Evolutionary conservation across 306 rosid species (phyloP), one percentile per base, ranked within the genome.

Genomic region (Trifolium repens): DNA sequence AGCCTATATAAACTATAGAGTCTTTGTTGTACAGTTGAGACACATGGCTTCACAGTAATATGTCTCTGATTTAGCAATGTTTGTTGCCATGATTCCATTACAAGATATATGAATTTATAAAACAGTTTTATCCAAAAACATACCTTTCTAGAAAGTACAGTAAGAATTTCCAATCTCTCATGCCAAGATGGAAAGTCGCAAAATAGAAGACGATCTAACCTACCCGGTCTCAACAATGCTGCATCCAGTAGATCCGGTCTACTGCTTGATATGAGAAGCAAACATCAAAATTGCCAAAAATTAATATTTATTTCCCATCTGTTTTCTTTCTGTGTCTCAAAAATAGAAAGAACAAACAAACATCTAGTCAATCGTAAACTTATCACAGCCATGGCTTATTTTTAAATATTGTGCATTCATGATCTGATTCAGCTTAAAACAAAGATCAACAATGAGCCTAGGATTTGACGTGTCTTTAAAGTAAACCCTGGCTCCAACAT

Each of bases 211-310:
- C 96, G 96, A 85, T 94, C 98, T 57, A 94, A 86, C 76, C 98
- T 86, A 61, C 98, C 97, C 50, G 98, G 98, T 86, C 98, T 87
- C 86, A 94, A 77, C 65, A 94, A 86, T 16, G 97, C 98, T 7
- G 97, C 98, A 80, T 94, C 97, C 69, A 94, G 97, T 81, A 94
- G 88, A 84, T 94, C 97, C 4, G 98, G 98, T 80, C 98, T 90
- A 86, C 98, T 94, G 97, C 89, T 88, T 79, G 73, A 80, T 81
- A 91, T 75, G 74, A 76, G 80, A 85, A 81, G 67, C 61, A 72
- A 39, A 55, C 52, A 68, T 78, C 53, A 81, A 72, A 40, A 71
- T 78, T 24, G 43, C 35, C 14, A 8, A 65, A 12, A 32, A 72
- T 9, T 47, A 71, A 72, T 70, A 70, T 57, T 43, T 55, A 64